Evolutionary conservation across 306 rosid species (phyloP).

Genomic region (Prunus dulcis): DNA sequence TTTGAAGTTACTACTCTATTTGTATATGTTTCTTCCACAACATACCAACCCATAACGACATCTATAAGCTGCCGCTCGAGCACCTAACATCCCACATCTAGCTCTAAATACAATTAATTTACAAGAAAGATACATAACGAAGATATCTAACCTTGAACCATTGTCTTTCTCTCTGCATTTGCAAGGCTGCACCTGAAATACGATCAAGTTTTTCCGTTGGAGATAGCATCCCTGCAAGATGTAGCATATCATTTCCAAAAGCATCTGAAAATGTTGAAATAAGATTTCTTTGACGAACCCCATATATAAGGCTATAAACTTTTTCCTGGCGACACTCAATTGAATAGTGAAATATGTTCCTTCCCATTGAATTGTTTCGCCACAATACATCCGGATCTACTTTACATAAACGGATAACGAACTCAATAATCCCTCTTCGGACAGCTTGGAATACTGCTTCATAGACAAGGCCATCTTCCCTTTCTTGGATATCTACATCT

Average conservation of each 20-base stretch:
- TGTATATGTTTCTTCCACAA: too few relatives aligned
- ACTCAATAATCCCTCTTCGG: neutral
- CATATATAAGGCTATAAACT: conserved; percentile 9
- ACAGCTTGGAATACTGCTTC: neutral
- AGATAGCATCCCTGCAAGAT: conserved; percentile 7
- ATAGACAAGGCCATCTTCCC: neutral
- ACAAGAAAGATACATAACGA: neutral
- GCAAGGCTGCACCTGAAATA: conserved; percentile 19
- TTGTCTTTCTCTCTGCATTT: conserved; percentile 14
- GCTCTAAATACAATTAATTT: too few relatives aligned
- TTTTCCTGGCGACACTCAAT: neutral
- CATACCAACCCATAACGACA: too few relatives aligned
- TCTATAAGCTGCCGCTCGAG: too few relatives aligned
- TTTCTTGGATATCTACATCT: neutral
- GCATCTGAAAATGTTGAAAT: neutral
- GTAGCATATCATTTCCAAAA: neutral
- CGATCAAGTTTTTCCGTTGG: neutral
- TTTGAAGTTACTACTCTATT: too few relatives aligned
- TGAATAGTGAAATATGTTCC: neutral
- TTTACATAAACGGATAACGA: neutral
- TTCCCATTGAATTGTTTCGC: accelerated
- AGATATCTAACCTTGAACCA: conserved; percentile 4
- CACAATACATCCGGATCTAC: neutral
- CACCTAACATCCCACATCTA: too few relatives aligned
- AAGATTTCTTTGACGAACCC: neutral